Base-by-base conservation (phyloP, 768 basidiomycete species). In the Leccinum longicurvipes region DNA sequence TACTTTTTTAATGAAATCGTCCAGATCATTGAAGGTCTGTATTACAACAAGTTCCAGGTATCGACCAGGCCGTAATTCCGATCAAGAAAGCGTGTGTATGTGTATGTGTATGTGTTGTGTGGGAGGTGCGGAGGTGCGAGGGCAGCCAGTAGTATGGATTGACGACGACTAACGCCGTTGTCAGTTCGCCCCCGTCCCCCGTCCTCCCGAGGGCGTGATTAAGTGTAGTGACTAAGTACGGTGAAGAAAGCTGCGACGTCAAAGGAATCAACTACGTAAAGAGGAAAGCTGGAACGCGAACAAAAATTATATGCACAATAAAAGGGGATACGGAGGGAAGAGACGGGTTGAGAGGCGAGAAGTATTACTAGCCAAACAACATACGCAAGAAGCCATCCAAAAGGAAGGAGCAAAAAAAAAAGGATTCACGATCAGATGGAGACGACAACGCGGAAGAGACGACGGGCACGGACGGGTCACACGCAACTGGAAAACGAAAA, bases 11-110 rank as follows among this genome's bases (percentile, higher is more conserved):
- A 19, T 41, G 39, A 41, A 39, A 39, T 39, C 25, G 63, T 71
- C 71, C 69, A 69, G 61, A 65, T 39, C 36, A 39, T 39, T 17
- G 7, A 64, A 60, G 59, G 60, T 59, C 52, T 72, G 67, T 70
- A 70, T 69, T 70, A 70, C 71, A 70, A 71, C 69, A 72, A 41
- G 2, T 67, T 57, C 65, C 71, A 70, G 69, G 69, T 72, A 70
- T 70, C 59, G 67, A 41, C 39, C 70, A 68, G 67, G 58, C 65
- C 57, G 55, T 60, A 67, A 41, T 41, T 72, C 61, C 63, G 61
- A 70, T 59, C 69, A 69, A 64, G 60, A 65, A 58, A 50, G 41
- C 21, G 54, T 49, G 44, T 24, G 57, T n/a, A n/a, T 31, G 32
- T 41, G 3, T 41, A 6, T 41, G 39, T 41, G 19, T 21, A n/a